Conservation (phyloP, 2,329 filamentous ascomycete species). For the Aureobasidium melanogenum region DNA sequence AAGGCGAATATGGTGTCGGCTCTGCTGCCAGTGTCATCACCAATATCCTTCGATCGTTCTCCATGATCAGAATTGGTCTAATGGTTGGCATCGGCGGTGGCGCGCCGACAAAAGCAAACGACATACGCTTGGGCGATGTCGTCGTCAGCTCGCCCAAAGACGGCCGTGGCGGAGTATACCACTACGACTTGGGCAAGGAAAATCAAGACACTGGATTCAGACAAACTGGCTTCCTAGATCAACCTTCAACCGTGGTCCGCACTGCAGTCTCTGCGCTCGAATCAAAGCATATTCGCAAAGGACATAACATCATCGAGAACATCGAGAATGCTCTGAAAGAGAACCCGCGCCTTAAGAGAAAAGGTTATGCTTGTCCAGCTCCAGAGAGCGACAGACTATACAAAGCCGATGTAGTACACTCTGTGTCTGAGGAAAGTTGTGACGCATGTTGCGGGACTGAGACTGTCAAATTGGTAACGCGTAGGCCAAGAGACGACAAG, state of each 20-base stretch:
- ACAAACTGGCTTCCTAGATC: background rate
- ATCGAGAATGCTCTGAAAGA: background rate
- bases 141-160: conserved; percentile 19
- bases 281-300: background rate
- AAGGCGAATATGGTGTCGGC: conserved; percentile 16
- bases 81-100: conserved; percentile 22
- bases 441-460: background rate
- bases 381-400: background rate
- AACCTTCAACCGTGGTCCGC: background rate
- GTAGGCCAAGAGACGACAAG: background rate
- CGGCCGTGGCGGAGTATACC: conserved; percentile 18
- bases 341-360: background rate
- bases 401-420: background rate
- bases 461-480: background rate
- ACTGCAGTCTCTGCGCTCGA: background rate
- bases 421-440: background rate
- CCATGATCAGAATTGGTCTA: conserved; percentile 15
- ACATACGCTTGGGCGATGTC: conserved; percentile 24
- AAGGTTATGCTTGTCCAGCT: background rate
- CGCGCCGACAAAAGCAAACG: conserved; percentile 13
- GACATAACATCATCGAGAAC: background rate
- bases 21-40: conserved; percentile 18
- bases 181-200: conserved; percentile 21
- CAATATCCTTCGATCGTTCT: conserved; percentile 14
- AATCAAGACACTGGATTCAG: background rate